A percentile compares a stretch with the other conserved stretches of the same genome.
phyloP scores from a whole-genome alignment of 331 rosid genomes.

The Cucumis variabilis region DNA sequence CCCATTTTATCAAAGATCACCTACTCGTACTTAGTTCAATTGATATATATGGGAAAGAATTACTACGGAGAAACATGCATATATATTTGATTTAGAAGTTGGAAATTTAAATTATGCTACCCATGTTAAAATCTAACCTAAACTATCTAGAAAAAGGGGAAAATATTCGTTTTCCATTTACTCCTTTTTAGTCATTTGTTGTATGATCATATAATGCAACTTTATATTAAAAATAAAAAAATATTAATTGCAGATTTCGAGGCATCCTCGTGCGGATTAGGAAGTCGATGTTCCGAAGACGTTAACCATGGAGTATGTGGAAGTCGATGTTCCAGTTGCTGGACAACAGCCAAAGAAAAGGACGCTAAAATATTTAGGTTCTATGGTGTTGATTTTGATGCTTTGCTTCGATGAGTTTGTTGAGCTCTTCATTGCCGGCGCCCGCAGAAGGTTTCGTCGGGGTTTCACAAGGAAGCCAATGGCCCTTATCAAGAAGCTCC shows the following conservation, averaged over 20 bases:
- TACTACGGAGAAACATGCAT: no score
- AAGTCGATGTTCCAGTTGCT: slow-evolving; percentile 61
- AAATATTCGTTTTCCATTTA: no score
- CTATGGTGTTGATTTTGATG: slow-evolving; percentile 89
- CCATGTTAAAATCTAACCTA: no score
- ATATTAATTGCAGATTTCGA: background rate
- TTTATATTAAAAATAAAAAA: no score
- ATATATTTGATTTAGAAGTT: no score
- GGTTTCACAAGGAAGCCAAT: slow-evolving; percentile 94
- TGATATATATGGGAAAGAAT: no score
- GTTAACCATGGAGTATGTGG: slow-evolving; percentile 68
- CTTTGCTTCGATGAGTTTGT: slow-evolving; percentile 92
- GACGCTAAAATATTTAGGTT: slow-evolving; percentile 95
- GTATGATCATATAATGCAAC: no score
- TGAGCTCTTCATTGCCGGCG: slow-evolving; percentile 88
- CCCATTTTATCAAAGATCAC: no score
- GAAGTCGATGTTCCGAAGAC: slow-evolving; percentile 58
- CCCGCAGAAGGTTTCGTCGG: slow-evolving; percentile 96
- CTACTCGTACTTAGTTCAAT: no score
- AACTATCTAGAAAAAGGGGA: no score
- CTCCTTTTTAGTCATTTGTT: no score
- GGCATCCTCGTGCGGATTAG: background rate
- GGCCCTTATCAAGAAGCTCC: slow-evolving; percentile 96
- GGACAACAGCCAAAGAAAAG: slow-evolving; percentile 89
- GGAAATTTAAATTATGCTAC: no score